Base-by-base conservation (phyloP, 495 filamentous ascomycete genomes). In the Lepraria neglecta region DNA sequence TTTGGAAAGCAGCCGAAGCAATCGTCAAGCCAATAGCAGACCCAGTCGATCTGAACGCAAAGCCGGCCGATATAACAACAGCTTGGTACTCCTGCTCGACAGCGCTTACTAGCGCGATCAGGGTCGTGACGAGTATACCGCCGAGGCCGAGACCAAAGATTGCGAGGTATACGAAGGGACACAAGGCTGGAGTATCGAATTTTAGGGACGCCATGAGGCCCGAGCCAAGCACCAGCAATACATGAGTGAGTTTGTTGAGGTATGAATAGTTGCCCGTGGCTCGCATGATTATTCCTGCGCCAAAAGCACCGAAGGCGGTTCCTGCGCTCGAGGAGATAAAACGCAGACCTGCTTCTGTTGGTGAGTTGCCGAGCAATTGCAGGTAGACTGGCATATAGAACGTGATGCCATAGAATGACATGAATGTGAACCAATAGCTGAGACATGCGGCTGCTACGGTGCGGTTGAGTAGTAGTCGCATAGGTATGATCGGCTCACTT, bases 381-480 rank as follows among this genome's bases (percentile, higher is more conserved):
- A 92, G 87, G 70, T 88, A 94, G 3, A 97, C 78, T 0, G 92
- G 91, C 3, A 86, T 75, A 66, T 92, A 96, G 71, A 90, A 95
- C 19, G 88, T 71, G 43, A 82, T 70, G 43, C 82, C 81, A 46
- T 75, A 80, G 11, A 75, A 67, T 1, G 72, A 54, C 80, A 83
- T 83, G 6, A 76, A 78, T 27, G 70, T 72, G 56, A 94, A 83
- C 77, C 90, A 84, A 65, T 92, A 92, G 15, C 85, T 86, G 44
- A 92, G 71, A 66, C 91, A 95, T 6, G 87, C 85, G 3, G 85
- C 78, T 40, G 82, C 69, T 5, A 95, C 84, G 0, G 89, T 92
- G 14, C 88, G 82, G 62, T 90, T 71, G 17, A 87, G 68, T 6
- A 97, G 79, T 11, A 96, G 77, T 3, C 80, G 80, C n/a, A 95